Conservation (phyloP, 768 basidiomycete genomes). For the Heimioporus sp. region DNA sequence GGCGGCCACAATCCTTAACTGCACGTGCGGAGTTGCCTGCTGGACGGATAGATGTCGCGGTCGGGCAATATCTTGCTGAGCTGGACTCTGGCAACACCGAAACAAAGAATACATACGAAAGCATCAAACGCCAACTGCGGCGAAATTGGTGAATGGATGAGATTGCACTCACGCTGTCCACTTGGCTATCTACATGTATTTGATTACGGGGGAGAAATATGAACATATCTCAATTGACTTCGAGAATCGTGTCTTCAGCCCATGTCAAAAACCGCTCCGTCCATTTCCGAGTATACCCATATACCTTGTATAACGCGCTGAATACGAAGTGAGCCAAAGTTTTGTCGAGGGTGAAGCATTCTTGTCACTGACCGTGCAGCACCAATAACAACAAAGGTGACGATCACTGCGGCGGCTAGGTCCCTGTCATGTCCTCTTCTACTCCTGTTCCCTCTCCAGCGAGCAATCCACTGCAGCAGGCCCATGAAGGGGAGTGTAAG, state of each 20-base stretch:
- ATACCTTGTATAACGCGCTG: constrained; percentile 73
- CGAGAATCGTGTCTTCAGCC: constrained; percentile 79
- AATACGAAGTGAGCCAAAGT: constrained; percentile 8
- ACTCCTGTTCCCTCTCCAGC: constrained; percentile 57
- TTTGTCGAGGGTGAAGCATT: neutral
- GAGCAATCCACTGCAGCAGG: constrained; percentile 69
- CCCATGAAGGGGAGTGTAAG: constrained; percentile 60
- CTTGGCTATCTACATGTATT: constrained; percentile 15
- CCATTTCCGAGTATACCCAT: constrained; percentile 55
- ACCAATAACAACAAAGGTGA: constrained; percentile 59
- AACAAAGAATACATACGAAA: constrained; percentile 64
- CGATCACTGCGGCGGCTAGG: constrained; percentile 62
- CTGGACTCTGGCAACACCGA: constrained; percentile 60
- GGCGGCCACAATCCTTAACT: constrained; percentile 64
- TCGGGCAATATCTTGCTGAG: constrained; percentile 74
- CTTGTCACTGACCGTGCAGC: constrained; percentile 50
- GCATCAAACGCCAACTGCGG: constrained; percentile 67
- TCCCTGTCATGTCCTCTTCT: constrained; percentile 56
- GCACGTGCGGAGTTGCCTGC: constrained; percentile 72
- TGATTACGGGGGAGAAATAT: constrained; percentile 6
- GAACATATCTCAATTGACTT: constrained; percentile 49
- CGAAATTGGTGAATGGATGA: constrained; percentile 59
- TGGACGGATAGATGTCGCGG: constrained; percentile 67
- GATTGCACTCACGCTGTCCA: constrained; percentile 1
- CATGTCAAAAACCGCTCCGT: constrained; percentile 62